Percentiles rank a stretch among this genome's conserved stretches.
These are phyloP conservation scores for Umbelopsis sp. DNA, from an alignment of 371 early-diverging fungal species.

Conservation along the genomic window DNA sequence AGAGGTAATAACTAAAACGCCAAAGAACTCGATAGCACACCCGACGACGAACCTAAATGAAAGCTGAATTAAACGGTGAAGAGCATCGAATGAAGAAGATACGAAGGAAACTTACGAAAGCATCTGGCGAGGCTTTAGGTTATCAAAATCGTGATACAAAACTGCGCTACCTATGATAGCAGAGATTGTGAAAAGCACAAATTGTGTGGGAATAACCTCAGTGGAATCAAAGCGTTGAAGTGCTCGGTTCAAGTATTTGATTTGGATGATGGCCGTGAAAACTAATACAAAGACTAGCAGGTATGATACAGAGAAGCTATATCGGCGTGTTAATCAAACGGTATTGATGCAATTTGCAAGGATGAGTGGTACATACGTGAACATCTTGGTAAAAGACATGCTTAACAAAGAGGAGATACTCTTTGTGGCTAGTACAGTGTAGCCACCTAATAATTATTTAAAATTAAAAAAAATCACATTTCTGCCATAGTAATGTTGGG, in stretches of 20 bases:
- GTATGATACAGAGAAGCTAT: slow-evolving; percentile 66
- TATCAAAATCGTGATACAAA: slow-evolving; percentile 73
- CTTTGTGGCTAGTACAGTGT: slow-evolving; percentile 79
- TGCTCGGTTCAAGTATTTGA: slow-evolving; percentile 74
- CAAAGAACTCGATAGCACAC: slow-evolving; percentile 69
- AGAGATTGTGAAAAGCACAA: slow-evolving; percentile 78
- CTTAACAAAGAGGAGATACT: slow-evolving; percentile 73
- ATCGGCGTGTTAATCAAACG: background rate
- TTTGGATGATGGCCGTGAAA: slow-evolving; percentile 71
- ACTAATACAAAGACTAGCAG: slow-evolving; percentile 63
- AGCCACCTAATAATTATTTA: slow-evolving; percentile 60
- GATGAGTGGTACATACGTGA: slow-evolving; percentile 46
- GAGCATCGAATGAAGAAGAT: background rate
- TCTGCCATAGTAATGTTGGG: too few species aligned
- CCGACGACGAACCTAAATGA: slow-evolving; percentile 53
- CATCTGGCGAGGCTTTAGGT: slow-evolving; percentile 18
- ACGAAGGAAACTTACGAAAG: background rate
- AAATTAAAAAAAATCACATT: too few species aligned
- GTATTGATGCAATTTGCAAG: background rate
- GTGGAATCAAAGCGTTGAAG: slow-evolving; percentile 74
- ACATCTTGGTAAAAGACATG: slow-evolving; percentile 64
- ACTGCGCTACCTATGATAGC: slow-evolving; percentile 77
- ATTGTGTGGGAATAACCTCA: slow-evolving; percentile 82
- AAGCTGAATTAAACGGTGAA: too few species aligned
- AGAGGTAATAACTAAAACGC: slow-evolving; percentile 75